phyloP scores from a whole-genome alignment of 805 yeast genomes.

The Ogataea haglerorum region DNA sequence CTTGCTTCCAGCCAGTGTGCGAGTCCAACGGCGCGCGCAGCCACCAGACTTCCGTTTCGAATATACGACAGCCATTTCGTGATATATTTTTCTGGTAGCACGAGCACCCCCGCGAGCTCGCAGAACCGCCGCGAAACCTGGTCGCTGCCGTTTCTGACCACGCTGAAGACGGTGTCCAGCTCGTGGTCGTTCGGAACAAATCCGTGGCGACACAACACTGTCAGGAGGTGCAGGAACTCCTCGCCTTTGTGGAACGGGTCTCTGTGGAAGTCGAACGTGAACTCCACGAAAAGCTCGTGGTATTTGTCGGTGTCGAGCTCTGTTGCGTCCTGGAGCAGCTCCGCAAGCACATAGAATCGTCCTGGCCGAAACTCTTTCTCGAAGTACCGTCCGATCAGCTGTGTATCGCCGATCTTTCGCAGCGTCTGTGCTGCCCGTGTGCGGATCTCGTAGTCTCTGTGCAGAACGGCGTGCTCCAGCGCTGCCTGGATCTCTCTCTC shows the following conservation, averaged over 20 bases:
- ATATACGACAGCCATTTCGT: conserved; percentile 37
- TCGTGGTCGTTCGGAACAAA: conserved; percentile 12
- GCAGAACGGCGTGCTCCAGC: conserved; percentile 33
- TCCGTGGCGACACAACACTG: conserved; percentile 9
- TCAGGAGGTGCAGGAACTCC: conserved; percentile 30
- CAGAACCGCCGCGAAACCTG: conserved; percentile 31
- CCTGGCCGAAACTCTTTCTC: neutral
- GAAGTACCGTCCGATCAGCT: neutral
- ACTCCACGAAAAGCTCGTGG: conserved; percentile 6
- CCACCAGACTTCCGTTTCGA: conserved; percentile 35
- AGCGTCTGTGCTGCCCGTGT: conserved; percentile 41
- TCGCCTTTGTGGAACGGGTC: conserved; percentile 37
- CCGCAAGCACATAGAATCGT: conserved; percentile 22
- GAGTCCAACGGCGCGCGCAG: conserved; percentile 38
- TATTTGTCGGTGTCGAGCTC: conserved; percentile 3
- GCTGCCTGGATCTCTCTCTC: conserved; percentile 29
- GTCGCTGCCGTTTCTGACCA: conserved; percentile 26
- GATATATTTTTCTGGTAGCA: conserved; percentile 18
- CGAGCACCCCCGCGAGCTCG: conserved; percentile 20
- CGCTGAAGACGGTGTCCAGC: conserved; percentile 26
- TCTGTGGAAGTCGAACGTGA: conserved; percentile 33
- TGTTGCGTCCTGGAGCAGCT: conserved; percentile 10
- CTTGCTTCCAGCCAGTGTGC: conserved; percentile 15
- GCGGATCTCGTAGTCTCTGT: conserved; percentile 41
- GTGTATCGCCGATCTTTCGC: neutral